Percentiles rank a stretch among this genome's conserved stretches.
These are phyloP conservation scores for Alternaria postmessia DNA, from an alignment of 2,329 filamentous ascomycete genomes.

Conservation along the genomic window DNA sequence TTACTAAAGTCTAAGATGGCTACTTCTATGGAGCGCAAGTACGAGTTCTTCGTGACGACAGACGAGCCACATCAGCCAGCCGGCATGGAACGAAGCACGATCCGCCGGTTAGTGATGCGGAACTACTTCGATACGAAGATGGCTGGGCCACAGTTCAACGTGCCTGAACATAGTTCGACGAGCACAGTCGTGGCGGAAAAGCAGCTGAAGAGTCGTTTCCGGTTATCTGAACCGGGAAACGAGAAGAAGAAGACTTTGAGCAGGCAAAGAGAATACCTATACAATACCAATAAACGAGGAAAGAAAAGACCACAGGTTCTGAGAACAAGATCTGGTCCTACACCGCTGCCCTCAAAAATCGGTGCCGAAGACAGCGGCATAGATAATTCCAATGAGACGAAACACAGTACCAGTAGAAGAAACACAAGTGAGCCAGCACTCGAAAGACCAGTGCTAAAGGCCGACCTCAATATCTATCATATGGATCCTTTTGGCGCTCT, in stretches of 20 bases:
- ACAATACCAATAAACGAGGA: neutral
- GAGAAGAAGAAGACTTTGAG: neutral
- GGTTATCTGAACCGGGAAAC: slow-evolving; percentile 12
- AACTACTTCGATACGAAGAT: slow-evolving; percentile 37
- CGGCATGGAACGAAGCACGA: slow-evolving; percentile 27
- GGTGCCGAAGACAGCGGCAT: neutral
- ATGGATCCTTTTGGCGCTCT: slow-evolving; percentile 37
- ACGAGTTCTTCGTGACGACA: slow-evolving; percentile 40
- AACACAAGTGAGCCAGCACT: neutral
- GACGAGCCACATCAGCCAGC: slow-evolving; percentile 32
- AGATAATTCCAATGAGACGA: no score
- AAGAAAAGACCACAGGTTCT: neutral
- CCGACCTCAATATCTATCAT: slow-evolving; percentile 22
- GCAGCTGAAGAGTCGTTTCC: slow-evolving; percentile 33
- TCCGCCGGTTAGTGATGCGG: slow-evolving; percentile 39
- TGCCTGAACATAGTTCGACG: slow-evolving; percentile 29
- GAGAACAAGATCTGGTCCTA: neutral
- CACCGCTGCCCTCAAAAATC: neutral
- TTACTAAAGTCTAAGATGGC: neutral
- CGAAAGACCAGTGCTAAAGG: slow-evolving; percentile 4
- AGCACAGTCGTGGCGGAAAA: slow-evolving; percentile 31
- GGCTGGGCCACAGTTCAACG: slow-evolving; percentile 6
- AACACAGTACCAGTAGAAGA: neutral
- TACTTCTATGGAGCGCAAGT: slow-evolving; percentile 25
- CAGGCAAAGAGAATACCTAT: neutral